Percentiles rank a stretch among this genome's conserved stretches.
Conservation (phyloP, 2,329 filamentous ascomycete genomes). For the Cercospora beticola region DNA sequence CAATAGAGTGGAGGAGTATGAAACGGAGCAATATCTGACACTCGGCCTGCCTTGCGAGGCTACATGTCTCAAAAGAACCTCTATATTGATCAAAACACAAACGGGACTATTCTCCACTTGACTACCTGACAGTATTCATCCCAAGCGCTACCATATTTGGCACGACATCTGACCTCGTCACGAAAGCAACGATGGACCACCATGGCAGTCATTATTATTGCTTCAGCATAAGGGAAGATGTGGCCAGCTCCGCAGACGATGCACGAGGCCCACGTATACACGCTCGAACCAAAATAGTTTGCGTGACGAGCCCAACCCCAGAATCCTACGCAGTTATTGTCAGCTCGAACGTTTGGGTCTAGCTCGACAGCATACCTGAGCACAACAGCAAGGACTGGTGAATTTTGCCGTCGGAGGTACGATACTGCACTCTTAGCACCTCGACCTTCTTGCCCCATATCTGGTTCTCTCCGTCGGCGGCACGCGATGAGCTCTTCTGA, state of each 20-base stretch:
- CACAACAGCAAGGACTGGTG: not conserved
- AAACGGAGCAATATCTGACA: conserved; percentile 43
- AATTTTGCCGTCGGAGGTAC: not conserved
- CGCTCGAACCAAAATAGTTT: not conserved
- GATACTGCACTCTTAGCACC: not conserved
- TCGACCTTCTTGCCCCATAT: not conserved
- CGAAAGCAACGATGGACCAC: not conserved
- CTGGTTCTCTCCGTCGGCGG: not conserved
- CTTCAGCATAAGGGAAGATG: not conserved
- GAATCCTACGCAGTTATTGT: not conserved
- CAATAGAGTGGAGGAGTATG: conserved; percentile 64
- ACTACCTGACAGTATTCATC: not conserved
- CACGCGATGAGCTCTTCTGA: not conserved
- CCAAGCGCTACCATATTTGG: not conserved
- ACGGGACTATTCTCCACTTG: not conserved
- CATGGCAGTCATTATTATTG: not conserved
- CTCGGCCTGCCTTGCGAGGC: not conserved
- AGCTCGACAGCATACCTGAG: not conserved
- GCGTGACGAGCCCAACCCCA: not conserved
- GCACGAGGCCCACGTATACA: not conserved
- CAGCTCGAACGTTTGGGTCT: not conserved
- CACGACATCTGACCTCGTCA: not conserved
- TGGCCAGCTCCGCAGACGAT: not conserved
- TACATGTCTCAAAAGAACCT: not conserved
- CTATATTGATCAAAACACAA: not conserved